These are phyloP conservation scores for Coemansia sp. DNA, from an alignment of 192 early-diverging fungal genomes.

Conservation along the genomic window DNA sequence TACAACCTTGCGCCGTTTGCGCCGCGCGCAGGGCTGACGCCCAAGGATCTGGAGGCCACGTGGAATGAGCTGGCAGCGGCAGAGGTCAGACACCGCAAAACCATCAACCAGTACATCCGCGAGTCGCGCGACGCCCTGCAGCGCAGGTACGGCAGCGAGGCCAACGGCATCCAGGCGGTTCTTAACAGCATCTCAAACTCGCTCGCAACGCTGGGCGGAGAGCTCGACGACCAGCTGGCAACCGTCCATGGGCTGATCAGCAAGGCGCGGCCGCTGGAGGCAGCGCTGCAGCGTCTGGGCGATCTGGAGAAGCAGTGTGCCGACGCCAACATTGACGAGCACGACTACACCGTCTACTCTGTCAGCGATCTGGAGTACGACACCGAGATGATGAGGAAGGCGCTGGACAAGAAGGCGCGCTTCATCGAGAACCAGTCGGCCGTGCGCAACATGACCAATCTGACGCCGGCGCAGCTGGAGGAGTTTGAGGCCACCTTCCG, in stretches of 20 bases:
- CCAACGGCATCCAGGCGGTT: slow-evolving; percentile 75
- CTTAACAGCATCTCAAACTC: slow-evolving; percentile 70
- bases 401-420: slow-evolving; percentile 73
- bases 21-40: slow-evolving; percentile 68
- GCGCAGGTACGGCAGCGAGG: slow-evolving; percentile 77
- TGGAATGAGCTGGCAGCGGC: slow-evolving; percentile 74
- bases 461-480: slow-evolving; percentile 90
- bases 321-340: slow-evolving; percentile 90
- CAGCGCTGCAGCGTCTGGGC: slow-evolving; percentile 59
- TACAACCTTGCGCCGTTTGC: slow-evolving; percentile 86
- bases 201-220: slow-evolving; percentile 73
- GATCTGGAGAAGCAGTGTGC: slow-evolving; percentile 67
- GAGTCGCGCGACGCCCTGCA: slow-evolving; percentile 79
- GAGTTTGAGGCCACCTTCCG: slow-evolving; percentile 90
- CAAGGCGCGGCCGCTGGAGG: slow-evolving; percentile 57
- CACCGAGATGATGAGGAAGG: slow-evolving; percentile 74
- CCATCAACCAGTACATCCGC: slow-evolving; percentile 83
- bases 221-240: slow-evolving; percentile 69
- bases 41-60: slow-evolving; percentile 71
- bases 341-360: slow-evolving; percentile 90
- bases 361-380: slow-evolving; percentile 90
- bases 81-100: slow-evolving; percentile 78
- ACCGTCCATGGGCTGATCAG: slow-evolving; percentile 63
- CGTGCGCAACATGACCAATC: slow-evolving; percentile 87
- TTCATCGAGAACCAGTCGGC: slow-evolving; percentile 98